These are phyloP conservation scores for Metschnikowia lunata DNA, from an alignment of 805 yeast species.

Conservation along the genomic window DNA sequence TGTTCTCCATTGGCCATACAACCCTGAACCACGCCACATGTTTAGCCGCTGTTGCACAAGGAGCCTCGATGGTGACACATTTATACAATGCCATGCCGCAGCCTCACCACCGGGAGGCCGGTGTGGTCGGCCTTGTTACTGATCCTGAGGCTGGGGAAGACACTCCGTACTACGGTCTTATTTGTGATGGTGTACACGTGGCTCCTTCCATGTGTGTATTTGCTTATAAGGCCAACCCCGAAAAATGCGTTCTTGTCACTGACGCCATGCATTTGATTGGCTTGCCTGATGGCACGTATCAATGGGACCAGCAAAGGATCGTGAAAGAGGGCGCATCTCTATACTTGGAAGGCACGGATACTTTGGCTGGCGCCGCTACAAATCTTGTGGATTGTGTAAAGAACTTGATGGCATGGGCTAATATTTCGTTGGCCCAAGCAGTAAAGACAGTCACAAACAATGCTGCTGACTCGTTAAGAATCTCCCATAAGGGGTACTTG, in stretches of 20 bases:
- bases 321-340: slow-evolving; percentile 46
- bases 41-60: slow-evolving; percentile 43
- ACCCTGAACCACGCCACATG: slow-evolving; percentile 37
- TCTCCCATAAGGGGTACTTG: slow-evolving; percentile 47
- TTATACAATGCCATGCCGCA: slow-evolving; percentile 60
- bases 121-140: slow-evolving; percentile 48
- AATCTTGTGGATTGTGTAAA: slow-evolving; percentile 47
- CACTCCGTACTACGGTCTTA: slow-evolving; percentile 49
- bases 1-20: slow-evolving; percentile 47
- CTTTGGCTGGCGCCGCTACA: slow-evolving; percentile 62
- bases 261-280: slow-evolving; percentile 60
- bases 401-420: slow-evolving; percentile 49
- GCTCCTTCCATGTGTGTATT: slow-evolving; percentile 49
- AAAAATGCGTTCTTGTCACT: slow-evolving; percentile 52
- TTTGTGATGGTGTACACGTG: slow-evolving; percentile 57
- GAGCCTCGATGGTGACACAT: slow-evolving; percentile 59
- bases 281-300: slow-evolving; percentile 51
- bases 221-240: slow-evolving; percentile 49
- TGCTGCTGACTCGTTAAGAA: slow-evolving; percentile 47
- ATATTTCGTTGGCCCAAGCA: slow-evolving; percentile 47
- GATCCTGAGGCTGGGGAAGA: slow-evolving; percentile 20
- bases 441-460: slow-evolving; percentile 52
- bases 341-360: slow-evolving; percentile 48
- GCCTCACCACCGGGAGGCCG: slow-evolving; percentile 57
- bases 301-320: slow-evolving; percentile 47